These are phyloP conservation scores for Exophiala sideris DNA, from an alignment of 2,329 filamentous ascomycete species.

Conservation along the genomic window DNA sequence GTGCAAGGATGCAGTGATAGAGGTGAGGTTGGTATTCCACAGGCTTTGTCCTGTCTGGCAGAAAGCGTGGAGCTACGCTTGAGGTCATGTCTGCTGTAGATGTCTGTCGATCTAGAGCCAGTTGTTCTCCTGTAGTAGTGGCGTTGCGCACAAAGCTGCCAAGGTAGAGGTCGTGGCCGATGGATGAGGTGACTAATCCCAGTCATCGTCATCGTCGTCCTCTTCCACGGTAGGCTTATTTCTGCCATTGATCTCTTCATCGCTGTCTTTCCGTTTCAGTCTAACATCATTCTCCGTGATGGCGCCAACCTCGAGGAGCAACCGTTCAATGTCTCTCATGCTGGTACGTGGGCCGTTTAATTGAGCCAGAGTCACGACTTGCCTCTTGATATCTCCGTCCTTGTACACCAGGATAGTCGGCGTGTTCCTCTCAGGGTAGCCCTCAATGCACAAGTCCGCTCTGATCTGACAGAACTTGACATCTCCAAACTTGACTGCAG, in stretches of 20 bases:
- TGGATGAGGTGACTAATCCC: conserved; percentile 44
- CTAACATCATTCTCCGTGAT: conserved; percentile 75
- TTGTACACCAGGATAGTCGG: conserved; percentile 91
- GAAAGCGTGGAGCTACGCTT: too few species aligned
- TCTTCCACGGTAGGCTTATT: conserved; percentile 51
- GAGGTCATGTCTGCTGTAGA: too few species aligned
- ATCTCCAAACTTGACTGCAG: conserved; percentile 82
- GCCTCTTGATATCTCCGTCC: conserved; percentile 86
- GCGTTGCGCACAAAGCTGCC: not conserved
- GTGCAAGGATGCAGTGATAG: too few species aligned
- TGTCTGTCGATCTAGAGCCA: not conserved
- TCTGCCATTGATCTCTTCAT: conserved; percentile 54
- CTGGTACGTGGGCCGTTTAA: conserved; percentile 69
- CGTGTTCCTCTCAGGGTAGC: conserved; percentile 91
- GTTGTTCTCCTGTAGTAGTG: conserved; percentile 1
- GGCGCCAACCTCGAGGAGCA: conserved; percentile 79
- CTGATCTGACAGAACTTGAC: conserved; percentile 97
- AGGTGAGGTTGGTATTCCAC: too few species aligned
- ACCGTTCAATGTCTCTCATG: conserved; percentile 71
- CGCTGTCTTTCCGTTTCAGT: conserved; percentile 59
- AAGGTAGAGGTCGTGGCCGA: not conserved
- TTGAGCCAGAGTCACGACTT: conserved; percentile 83
- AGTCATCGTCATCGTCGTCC: conserved; percentile 55
- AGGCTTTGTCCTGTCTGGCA: too few species aligned
- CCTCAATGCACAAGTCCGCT: conserved; percentile 89